These are phyloP conservation scores for Casuarina cunninghamiana DNA, from an alignment of 306 rosid genomes.

Conservation along the genomic window DNA sequence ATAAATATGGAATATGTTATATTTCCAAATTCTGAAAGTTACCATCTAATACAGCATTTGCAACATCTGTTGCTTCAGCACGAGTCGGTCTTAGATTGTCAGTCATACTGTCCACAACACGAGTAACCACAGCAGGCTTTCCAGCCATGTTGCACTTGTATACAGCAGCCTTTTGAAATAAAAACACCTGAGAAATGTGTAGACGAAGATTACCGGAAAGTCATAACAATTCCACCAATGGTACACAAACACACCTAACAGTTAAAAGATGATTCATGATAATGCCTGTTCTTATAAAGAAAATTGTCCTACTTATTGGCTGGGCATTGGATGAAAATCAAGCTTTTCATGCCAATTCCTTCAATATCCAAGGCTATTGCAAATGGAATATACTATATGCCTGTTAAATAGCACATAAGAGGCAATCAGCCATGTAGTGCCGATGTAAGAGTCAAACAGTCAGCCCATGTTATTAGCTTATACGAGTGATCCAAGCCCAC, in stretches of 20 bases:
- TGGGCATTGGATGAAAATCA: neutral
- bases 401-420: neutral
- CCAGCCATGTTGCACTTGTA: slow-evolving; percentile 99
- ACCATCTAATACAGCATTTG: slow-evolving; percentile 99
- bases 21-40: slow-evolving; percentile 19
- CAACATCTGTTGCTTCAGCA: slow-evolving; percentile 99
- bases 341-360: neutral
- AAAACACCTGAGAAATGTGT: slow-evolving; percentile 67
- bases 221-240: neutral
- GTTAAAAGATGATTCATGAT: neutral
- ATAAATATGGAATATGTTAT: slow-evolving; percentile 14
- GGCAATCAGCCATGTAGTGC: neutral
- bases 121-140: slow-evolving; percentile 98
- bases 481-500: neutral
- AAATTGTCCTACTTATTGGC: neutral
- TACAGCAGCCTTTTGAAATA: slow-evolving; percentile 95
- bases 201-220: slow-evolving; percentile 20
- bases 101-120: slow-evolving; percentile 99
- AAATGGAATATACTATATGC: neutral
- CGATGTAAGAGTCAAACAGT: neutral
- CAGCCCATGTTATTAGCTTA: neutral
- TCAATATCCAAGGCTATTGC: neutral
- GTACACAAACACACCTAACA: neutral
- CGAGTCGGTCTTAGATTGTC: slow-evolving; percentile 98
- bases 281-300: neutral